Evolutionary conservation across 106 monocot species (phyloP), one percentile per base, ranked within the genome.

Genomic region (Vanilla planifolia): DNA sequence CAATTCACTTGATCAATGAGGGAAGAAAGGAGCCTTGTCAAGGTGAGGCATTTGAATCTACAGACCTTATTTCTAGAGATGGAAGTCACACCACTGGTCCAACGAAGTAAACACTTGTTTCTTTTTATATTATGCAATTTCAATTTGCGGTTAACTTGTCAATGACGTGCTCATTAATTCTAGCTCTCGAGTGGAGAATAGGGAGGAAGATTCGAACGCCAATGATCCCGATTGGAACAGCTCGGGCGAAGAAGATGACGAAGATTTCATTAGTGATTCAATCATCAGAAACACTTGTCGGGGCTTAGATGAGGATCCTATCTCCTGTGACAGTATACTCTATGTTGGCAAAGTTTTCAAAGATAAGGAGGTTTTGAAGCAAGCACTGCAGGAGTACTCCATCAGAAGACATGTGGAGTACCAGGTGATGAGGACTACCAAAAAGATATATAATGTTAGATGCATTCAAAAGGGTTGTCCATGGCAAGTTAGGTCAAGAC

Each of bases 391-490:
- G 14, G 52, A 52, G 28, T 52, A 52, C 52, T 52, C 52, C 15
- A 52, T 52, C 15, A 52, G 52, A 52, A 52, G 52, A 29, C 52
- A 52, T 52, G 52, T 52, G 5, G 52, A 52, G 21, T 52, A 52
- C 15, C 2, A 52, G 7, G 52, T 52, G 15, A 13, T 52, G 26
- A 27, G 52, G 21, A 28, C 52, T 29, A 28, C 28, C 13, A 52
- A 52, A 52, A 52, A 28, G 28, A 30, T 28, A 27, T 52, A 28
- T 15, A 27, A 52, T 52, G 52, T 52, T 29, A 52, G 52, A 29
- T 52, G 52, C 16, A 52, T 29, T 29, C 52, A 52, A 8, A 26
- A 52, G 14, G 52, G 52, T 11, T 52, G 52, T 29, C 52, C 52
- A 52, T 52, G 52, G 52, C 52, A 52, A 52, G 28, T 52, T 1